Percentiles rank a stretch among this genome's conserved stretches.
Conservation (phyloP, 805 yeast species). For the Candida pseudoglaebosa region DNA sequence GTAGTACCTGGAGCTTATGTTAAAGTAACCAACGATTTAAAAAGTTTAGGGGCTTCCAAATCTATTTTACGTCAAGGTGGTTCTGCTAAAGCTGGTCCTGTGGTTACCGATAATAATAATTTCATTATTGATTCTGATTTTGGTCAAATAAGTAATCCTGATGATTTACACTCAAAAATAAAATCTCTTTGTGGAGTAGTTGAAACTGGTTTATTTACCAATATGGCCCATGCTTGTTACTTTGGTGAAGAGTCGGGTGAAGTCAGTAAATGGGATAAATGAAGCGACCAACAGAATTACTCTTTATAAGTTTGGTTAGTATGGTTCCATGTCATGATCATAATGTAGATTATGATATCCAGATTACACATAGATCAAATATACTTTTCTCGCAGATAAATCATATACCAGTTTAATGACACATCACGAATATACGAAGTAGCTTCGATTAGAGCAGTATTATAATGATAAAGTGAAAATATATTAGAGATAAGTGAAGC, state of each 20-base stretch:
- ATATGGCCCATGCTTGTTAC: constrained; percentile 74
- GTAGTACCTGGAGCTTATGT: constrained; percentile 86
- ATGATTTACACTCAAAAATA: constrained; percentile 56
- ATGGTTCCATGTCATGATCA: too few relatives aligned
- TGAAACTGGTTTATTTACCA: constrained; percentile 86
- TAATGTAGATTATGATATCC: too few relatives aligned
- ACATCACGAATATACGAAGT: too few relatives aligned
- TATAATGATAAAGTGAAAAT: too few relatives aligned
- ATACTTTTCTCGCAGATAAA: too few relatives aligned
- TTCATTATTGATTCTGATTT: constrained; percentile 91
- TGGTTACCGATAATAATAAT: constrained; percentile 93
- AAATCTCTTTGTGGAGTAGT: constrained; percentile 87
- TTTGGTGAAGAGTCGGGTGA: constrained; percentile 83
- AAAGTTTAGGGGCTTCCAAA: constrained; percentile 56
- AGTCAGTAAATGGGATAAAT: constrained; percentile 19
- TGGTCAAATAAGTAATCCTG: constrained; percentile 60
- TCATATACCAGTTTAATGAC: too few relatives aligned
- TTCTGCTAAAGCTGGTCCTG: constrained; percentile 93
- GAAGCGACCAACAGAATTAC: too few relatives aligned
- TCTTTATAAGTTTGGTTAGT: neutral
- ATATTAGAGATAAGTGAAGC: too few relatives aligned
- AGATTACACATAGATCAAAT: too few relatives aligned
- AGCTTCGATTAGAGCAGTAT: too few relatives aligned
- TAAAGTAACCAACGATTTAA: constrained; percentile 64
- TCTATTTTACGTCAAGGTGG: constrained; percentile 80